Conservation (phyloP, 345 rosid genomes). For the Boechera stricta region DNA sequence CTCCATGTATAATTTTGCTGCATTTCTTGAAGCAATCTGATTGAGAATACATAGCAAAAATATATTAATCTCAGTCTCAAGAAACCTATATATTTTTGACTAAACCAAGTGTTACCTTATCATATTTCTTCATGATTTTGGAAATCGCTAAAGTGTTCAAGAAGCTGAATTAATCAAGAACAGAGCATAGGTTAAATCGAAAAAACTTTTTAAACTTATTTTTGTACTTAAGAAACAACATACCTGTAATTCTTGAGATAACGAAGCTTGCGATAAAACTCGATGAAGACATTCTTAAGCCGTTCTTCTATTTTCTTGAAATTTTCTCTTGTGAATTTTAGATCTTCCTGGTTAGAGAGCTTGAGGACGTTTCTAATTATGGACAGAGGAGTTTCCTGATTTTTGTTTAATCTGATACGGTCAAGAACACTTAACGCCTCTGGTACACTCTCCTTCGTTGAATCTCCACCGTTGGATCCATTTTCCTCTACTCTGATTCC, state of each 20-base stretch:
- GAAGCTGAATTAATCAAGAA: conserved; percentile 43
- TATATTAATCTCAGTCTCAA: background rate
- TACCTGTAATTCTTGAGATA: conserved; percentile 55
- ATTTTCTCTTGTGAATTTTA: conserved; percentile 49
- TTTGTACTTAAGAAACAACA: background rate
- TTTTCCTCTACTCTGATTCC: conserved; percentile 18
- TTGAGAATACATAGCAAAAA: conserved; percentile 6
- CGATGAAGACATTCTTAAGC: conserved; percentile 46
- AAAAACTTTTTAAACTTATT: background rate
- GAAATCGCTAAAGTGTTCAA: conserved; percentile 53
- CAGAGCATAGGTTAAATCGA: conserved; percentile 1
- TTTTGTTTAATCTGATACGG: conserved; percentile 56
- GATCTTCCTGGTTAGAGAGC: conserved; percentile 48
- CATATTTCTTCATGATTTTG: conserved; percentile 61
- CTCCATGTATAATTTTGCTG: conserved; percentile 47
- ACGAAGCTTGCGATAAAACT: conserved; percentile 51
- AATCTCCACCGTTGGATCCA: conserved; percentile 26
- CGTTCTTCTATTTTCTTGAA: conserved; percentile 51
- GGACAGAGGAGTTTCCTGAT: conserved; percentile 61
- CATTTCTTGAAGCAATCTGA: conserved; percentile 51
- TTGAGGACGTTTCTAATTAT: conserved; percentile 59
- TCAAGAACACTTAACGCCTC: conserved; percentile 55
- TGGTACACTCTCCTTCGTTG: conserved; percentile 9
- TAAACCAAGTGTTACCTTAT: conserved; percentile 46
- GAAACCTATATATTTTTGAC: background rate